Percentiles rank a stretch among this genome's conserved stretches.
Conservation (phyloP, 2,329 filamentous ascomycete species). For the Aspergillus versicolor region DNA sequence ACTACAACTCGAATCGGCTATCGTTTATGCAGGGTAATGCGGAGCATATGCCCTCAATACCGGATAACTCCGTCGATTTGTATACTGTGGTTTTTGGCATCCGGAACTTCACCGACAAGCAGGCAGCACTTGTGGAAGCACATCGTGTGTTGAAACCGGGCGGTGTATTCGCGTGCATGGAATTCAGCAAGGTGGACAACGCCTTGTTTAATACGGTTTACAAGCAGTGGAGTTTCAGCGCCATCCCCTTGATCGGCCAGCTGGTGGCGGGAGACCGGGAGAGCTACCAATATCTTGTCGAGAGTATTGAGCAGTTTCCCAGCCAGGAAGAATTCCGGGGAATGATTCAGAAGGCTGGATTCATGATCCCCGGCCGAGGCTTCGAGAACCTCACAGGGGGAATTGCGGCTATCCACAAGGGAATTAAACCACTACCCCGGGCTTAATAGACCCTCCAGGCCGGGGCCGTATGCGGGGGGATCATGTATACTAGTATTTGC, state of each 20-base stretch:
- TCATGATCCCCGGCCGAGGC: conserved; percentile 75
- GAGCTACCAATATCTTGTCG: conserved; percentile 97
- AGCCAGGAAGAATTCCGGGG: conserved; percentile 77
- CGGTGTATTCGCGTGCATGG: conserved; percentile 92
- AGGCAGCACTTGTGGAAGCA: conserved; percentile 76
- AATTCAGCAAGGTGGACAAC: conserved; percentile 85
- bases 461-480: neutral
- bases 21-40: conserved; percentile 88
- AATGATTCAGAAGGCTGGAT: conserved; percentile 65
- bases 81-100: conserved; percentile 99
- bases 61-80: conserved; percentile 74
- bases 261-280: conserved; percentile 90
- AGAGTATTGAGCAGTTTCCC: conserved; percentile 94
- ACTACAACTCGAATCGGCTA: conserved; percentile 56
- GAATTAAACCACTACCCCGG: conserved; percentile 68
- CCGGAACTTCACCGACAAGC: conserved; percentile 93
- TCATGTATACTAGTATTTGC: conserved; percentile 5
- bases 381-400: conserved; percentile 91
- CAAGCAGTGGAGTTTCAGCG: conserved; percentile 92
- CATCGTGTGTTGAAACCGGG: conserved; percentile 88
- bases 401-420: conserved; percentile 94
- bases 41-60: conserved; percentile 66
- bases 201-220: conserved; percentile 80
- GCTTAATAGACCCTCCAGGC: conserved; percentile 8
- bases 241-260: conserved; percentile 93